phyloP scores from a whole-genome alignment of 192 early-diverging fungal genomes.

The Gigaspora rosea region DNA sequence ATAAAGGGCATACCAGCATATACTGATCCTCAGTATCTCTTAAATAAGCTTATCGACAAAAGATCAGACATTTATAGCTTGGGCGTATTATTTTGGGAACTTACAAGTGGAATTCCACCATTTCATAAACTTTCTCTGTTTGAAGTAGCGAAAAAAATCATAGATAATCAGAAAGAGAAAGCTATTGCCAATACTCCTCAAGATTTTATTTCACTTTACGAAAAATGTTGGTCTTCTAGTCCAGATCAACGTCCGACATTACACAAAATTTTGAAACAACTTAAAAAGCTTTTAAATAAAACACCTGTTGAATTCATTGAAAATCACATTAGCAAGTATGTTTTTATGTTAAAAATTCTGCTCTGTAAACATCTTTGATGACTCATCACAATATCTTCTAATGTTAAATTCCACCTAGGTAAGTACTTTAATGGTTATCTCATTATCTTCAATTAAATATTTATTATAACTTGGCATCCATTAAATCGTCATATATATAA shows the following conservation, averaged over 20 bases:
- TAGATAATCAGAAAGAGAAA: constrained; percentile 37
- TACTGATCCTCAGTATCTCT: background rate
- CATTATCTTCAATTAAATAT: too few relatives aligned
- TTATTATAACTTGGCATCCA: too few relatives aligned
- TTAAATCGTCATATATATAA: too few relatives aligned
- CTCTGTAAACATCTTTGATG: too few relatives aligned
- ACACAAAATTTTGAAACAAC: too few relatives aligned
- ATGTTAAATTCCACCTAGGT: too few relatives aligned
- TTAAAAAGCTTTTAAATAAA: too few relatives aligned
- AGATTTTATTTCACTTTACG: constrained; percentile 40
- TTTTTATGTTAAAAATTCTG: too few relatives aligned
- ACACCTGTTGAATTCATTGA: too few relatives aligned
- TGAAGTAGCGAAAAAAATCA: constrained; percentile 30
- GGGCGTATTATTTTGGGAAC: constrained; percentile 47
- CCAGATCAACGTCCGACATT: constrained; percentile 30
- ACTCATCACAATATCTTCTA: too few relatives aligned
- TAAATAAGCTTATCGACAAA: constrained; percentile 22
- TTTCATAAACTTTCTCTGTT: constrained; percentile 11
- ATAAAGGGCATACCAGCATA: background rate
- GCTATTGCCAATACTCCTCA: constrained; percentile 36
- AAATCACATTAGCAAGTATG: too few relatives aligned
- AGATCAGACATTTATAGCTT: constrained; percentile 45
- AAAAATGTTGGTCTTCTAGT: constrained; percentile 41
- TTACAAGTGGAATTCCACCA: constrained; percentile 39
- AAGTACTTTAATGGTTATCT: too few relatives aligned